Evolutionary conservation across 257 asterid species (phyloP).

Genomic region (Verbascum thapsus): DNA sequence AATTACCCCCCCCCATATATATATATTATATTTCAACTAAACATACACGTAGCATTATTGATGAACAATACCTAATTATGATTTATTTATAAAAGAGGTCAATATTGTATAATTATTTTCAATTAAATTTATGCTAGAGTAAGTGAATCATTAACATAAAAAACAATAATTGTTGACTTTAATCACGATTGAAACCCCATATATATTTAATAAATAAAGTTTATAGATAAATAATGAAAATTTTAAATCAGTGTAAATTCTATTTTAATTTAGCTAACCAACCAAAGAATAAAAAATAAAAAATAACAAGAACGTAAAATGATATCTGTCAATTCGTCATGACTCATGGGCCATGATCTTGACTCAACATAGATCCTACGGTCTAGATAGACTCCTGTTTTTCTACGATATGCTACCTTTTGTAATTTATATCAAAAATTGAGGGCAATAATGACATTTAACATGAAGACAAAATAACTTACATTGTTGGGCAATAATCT

Average conservation of each 20-base stretch:
- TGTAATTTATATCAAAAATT: background rate
- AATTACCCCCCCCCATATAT: conserved; percentile 8
- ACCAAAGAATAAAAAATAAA: conserved; percentile 25
- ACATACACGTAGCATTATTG: conserved; percentile 36
- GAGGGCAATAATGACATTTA: conserved; percentile 28
- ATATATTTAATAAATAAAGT: background rate
- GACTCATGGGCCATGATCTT: conserved; percentile 44
- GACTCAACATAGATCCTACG: conserved; percentile 51
- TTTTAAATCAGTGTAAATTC: background rate
- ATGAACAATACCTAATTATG: conserved; percentile 30
- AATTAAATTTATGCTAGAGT: conserved; percentile 6
- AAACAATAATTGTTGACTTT: conserved; percentile 34
- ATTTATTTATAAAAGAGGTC: conserved; percentile 21
- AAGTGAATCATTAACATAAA: conserved; percentile 23
- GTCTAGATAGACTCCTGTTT: conserved; percentile 37
- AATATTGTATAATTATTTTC: background rate
- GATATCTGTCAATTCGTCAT: conserved; percentile 36
- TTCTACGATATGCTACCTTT: conserved; percentile 22
- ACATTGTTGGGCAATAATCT: too few species aligned
- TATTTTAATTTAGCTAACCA: conserved; percentile 34
- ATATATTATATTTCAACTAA: conserved; percentile 24
- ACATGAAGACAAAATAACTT: conserved; percentile 5
- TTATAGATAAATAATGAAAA: background rate
- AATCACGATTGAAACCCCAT: background rate
- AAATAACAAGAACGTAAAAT: conserved; percentile 28